Base-by-base conservation (phyloP, 2,329 filamentous ascomycete species). In the Fusarium phyllophilum region DNA sequence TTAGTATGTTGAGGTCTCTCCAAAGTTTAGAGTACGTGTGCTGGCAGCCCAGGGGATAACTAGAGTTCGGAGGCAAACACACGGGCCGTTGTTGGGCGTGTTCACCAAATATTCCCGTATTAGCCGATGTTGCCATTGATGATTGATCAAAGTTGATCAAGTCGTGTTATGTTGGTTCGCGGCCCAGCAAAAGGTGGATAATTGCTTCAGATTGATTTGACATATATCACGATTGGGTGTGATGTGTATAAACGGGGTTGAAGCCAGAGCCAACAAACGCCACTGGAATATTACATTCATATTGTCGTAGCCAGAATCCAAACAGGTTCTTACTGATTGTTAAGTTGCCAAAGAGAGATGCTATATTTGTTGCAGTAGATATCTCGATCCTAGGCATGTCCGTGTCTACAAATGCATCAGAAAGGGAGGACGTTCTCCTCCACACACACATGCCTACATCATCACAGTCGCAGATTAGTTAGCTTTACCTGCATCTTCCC, bases 41-140 rank as follows among this genome's bases (percentile, higher is more conserved):
- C 18, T 75, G 70, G 66, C 62, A 75, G 41, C 18, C 52, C 33
- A 67, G 49, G 51, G 51, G 51, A 55, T 55, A 55, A 55, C 11
- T 66, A 55, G 33, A 55, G 34, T 68, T 63, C 54, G 49, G 51
- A 46, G 48, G 54, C 64, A 66, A 65, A 66, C 60, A 75, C 75
- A 76, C 75, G 75, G 75, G 56, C 75, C 72, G 61, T 49, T 18
- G 22, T 60, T 62, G 73, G 75, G 75, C 57, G 55, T 72, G 49
- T 56, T 54, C 59, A 58, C 59, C 62, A 63, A 46, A 42, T 36
- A 51, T 66, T 67, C 39, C 62, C 54, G 44, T 63, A 61, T 67
- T 62, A 49, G 56, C 70, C 60, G 57, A 61, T 44, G 56, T 51
- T 55, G 45, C 49, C 57, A 51, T 49, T 58, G 65, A 62, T 63